Conservation (phyloP, 1,284 basidiomycete species). For the Leccinum fuscescens region DNA sequence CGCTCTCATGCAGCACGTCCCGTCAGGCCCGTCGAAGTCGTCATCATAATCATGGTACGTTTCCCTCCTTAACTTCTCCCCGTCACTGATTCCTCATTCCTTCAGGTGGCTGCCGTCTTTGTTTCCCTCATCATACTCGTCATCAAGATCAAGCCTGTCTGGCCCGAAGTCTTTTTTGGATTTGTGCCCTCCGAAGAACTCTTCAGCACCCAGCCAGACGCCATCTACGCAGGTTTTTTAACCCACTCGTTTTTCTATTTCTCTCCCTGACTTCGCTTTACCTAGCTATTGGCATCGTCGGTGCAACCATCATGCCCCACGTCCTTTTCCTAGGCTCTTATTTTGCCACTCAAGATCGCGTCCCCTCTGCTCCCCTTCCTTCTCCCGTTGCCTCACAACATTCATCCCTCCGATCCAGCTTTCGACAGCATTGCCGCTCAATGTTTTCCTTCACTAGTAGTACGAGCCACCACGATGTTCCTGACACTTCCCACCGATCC, state of each 20-base stretch:
- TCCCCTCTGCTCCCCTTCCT: constrained; percentile 27
- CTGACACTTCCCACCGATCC: constrained; percentile 34
- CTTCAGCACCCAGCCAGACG: constrained; percentile 47
- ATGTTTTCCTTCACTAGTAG: constrained; percentile 28
- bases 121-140: constrained; percentile 74
- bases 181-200: constrained; percentile 65
- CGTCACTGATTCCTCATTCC: not conserved
- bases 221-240: constrained; percentile 67
- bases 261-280: not conserved
- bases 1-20: constrained; percentile 54
- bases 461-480: constrained; percentile 34
- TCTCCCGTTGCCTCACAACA: not conserved
- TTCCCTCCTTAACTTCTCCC: not conserved
- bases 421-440: not conserved
- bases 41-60: constrained; percentile 57
- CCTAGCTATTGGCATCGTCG: constrained; percentile 65
- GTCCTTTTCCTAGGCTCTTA: constrained; percentile 78
- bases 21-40: constrained; percentile 71
- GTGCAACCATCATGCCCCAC: constrained; percentile 72
- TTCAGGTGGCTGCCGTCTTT: constrained; percentile 61
- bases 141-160: constrained; percentile 65
- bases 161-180: constrained; percentile 73
- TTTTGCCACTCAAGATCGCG: constrained; percentile 66
- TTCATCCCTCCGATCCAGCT: not conserved
- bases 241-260: not conserved